Conservation (phyloP, 108 stramenopile genomes). For the Parietichytrium sp. region DNA sequence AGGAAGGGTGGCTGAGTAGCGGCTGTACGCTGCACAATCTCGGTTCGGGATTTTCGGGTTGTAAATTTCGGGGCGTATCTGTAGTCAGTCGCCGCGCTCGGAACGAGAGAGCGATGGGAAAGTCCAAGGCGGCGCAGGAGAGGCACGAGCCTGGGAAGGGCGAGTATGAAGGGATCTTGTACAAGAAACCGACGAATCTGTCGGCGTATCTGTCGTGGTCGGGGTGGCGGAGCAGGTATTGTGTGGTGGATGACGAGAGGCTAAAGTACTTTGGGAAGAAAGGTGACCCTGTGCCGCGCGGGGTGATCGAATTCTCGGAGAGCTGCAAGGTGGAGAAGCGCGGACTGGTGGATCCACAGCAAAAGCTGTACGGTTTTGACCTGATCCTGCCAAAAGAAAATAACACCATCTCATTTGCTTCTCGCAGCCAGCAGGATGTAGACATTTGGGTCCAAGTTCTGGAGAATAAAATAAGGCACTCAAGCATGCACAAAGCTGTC, state of each 20-base stretch:
- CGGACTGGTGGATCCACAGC: not conserved
- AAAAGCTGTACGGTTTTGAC: not conserved
- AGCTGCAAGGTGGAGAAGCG: not conserved
- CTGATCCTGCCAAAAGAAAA: not conserved
- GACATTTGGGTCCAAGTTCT: constrained; percentile 24
- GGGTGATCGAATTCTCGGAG: not conserved
- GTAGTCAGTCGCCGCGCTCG: no score
- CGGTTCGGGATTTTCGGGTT: no score
- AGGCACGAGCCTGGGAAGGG: no score
- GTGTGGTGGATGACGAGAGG: not conserved
- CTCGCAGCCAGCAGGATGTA: not conserved
- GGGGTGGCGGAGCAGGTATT: constrained; percentile 10
- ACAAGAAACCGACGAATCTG: constrained; percentile 29
- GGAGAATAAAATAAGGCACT: not conserved
- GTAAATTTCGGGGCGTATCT: no score
- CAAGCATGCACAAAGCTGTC: not conserved
- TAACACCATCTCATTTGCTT: constrained; percentile 1
- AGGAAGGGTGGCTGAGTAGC: no score
- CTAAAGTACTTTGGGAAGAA: constrained; percentile 20
- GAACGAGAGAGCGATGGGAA: no score
- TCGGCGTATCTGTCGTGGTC: constrained; percentile 33
- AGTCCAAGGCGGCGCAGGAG: no score
- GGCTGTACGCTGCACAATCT: no score
- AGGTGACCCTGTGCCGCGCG: not conserved
- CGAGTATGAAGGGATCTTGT: not conserved